A percentile compares a stretch with the other conserved stretches of the same genome.
These are phyloP conservation scores for Tillandsia leiboldiana DNA, from an alignment of 176 grass and related monocot species.

Conservation along the genomic window DNA sequence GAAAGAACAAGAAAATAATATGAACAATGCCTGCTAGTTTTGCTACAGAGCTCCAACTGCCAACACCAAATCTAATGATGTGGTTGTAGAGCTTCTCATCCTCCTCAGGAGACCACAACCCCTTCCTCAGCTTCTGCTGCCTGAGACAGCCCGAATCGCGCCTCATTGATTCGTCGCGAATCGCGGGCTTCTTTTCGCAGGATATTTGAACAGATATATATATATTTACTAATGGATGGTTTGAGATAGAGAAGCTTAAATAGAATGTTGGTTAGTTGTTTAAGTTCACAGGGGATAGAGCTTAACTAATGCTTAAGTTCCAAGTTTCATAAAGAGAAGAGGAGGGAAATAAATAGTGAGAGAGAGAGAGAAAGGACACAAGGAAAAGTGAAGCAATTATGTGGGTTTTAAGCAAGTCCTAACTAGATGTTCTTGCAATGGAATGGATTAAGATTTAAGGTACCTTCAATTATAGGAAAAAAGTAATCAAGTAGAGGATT, in stretches of 20 bases:
- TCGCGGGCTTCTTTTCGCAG: no score
- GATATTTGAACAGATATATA: no score
- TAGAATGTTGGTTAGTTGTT: no score
- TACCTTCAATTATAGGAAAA: slow-evolving; percentile 29
- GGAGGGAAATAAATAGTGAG: not conserved
- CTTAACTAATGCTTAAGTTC: not conserved
- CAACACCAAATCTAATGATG: slow-evolving; percentile 76
- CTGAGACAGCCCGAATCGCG: slow-evolving; percentile 37
- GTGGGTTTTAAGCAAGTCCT: slow-evolving; percentile 55
- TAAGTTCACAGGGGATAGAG: no score
- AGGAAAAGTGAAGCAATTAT: slow-evolving; percentile 37
- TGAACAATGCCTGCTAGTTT: slow-evolving; percentile 53
- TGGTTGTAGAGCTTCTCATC: slow-evolving; percentile 94
- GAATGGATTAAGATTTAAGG: slow-evolving; percentile 75
- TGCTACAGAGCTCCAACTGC: slow-evolving; percentile 83
- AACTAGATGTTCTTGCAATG: slow-evolving; percentile 12
- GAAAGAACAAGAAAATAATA: slow-evolving; percentile 11
- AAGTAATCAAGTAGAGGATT: slow-evolving; percentile 13
- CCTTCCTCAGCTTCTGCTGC: slow-evolving; percentile 77
- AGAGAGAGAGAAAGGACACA: no score
- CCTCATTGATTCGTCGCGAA: slow-evolving; percentile 33
- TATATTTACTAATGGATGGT: not conserved
- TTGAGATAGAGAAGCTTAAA: not conserved
- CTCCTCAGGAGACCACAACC: slow-evolving; percentile 81
- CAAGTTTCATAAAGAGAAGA: not conserved